Base-by-base conservation (phyloP, 352 stramenopile species). In the Pelagophyceae sp. region DNA sequence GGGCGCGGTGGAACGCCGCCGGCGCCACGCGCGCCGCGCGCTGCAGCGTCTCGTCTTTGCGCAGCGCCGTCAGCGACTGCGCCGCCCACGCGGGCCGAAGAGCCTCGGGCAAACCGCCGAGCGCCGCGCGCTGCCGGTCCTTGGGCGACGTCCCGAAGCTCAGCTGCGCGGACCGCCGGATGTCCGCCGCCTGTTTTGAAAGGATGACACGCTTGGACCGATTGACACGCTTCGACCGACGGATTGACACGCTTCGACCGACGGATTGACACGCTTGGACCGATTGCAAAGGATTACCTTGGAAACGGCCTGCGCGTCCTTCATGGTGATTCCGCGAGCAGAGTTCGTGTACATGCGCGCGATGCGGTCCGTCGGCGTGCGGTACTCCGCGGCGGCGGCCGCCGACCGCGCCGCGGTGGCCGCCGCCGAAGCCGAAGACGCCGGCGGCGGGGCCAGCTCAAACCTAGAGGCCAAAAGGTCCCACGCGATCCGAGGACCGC, bases 281-380 rank as follows among this genome's bases (percentile, higher is more conserved):
- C n/a, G n/a, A n/a, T n/a, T n/a, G n/a, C n/a, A n/a, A n/a, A n/a
- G 63, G 1, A 17, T 32, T 2, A 50, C 6, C 29, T 29, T 6
- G 29, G 35, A 15, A 1, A 1, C 63, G 63, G 17, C 58, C 5
- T 33, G 58, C 5, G 5, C 2, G 23, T 25, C 58, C 58, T 17
- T 33, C 23, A 80, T 37, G 15, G 63, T 40, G 64, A 83, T 85
- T 17, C 72, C 77, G 20, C 67, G 50, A 19, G 82, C 77, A 0
- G 75, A 79, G 0, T 65, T 45, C 17, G 82, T 80, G 72, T 85
- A 85, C 20, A 82, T 38, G 17, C 77, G 63, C 15, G 38, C 82
- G 58, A 85, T 85, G 19, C 79, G 76, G 77, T 85, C 82, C 29
- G 78, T 83, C 27, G 82, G 82, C 23, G 80, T 76, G n/a, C 72